These are phyloP conservation scores for Thymus mandschuricus DNA, from an alignment of 257 asterid genomes.

Conservation along the genomic window DNA sequence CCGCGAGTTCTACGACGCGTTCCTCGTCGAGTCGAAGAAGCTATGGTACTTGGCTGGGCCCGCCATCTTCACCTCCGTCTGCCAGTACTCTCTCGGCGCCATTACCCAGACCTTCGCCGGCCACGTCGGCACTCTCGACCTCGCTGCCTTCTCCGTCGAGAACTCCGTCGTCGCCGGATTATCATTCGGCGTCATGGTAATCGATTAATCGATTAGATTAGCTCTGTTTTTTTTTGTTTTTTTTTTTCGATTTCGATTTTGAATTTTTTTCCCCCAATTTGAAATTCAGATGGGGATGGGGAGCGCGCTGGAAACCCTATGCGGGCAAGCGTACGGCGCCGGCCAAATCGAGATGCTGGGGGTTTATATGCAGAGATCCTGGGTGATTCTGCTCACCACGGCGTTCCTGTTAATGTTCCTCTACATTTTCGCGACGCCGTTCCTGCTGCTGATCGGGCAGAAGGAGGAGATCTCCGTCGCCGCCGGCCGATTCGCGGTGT, in stretches of 20 bases:
- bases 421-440: slow-evolving; percentile 47
- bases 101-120: slow-evolving; percentile 62
- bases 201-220: background rate
- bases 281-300: slow-evolving; percentile 63
- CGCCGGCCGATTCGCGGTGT: slow-evolving; percentile 58
- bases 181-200: slow-evolving; percentile 49
- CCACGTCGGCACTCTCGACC: slow-evolving; percentile 54
- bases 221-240: background rate
- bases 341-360: slow-evolving; percentile 65
- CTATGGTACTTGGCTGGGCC: slow-evolving; percentile 55
- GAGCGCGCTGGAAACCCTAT: slow-evolving; percentile 70
- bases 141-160: slow-evolving; percentile 59
- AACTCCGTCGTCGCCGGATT: slow-evolving; percentile 56
- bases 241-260: too few species aligned
- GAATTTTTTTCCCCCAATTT: too few species aligned
- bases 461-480: slow-evolving; percentile 48
- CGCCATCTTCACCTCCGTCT: slow-evolving; percentile 51
- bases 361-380: slow-evolving; percentile 64
- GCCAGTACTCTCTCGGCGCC: slow-evolving; percentile 61
- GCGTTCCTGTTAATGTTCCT: slow-evolving; percentile 43
- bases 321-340: slow-evolving; percentile 73
- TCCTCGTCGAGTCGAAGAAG: slow-evolving; percentile 41
- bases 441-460: slow-evolving; percentile 51
- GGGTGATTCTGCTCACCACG: slow-evolving; percentile 52
- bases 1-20: slow-evolving; percentile 27